These are phyloP conservation scores for Aegilops longissima DNA, from an alignment of 176 grass and related monocot genomes.

Conservation along the genomic window DNA sequence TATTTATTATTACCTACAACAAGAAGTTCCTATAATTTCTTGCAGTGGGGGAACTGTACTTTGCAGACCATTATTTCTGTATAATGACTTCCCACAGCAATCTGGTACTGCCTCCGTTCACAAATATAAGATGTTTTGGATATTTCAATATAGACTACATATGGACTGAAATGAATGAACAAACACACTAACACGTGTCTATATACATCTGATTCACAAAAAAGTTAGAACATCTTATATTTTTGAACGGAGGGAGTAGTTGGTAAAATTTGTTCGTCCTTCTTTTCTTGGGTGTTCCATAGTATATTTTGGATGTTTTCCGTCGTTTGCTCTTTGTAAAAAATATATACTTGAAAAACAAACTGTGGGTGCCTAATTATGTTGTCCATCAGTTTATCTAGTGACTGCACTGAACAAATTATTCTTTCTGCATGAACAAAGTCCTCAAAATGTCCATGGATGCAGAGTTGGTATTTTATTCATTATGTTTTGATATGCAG, in stretches of 20 bases:
- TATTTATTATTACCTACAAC: neutral
- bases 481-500: slow-evolving; percentile 1
- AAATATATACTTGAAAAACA: slow-evolving; percentile 6
- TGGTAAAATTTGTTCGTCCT: neutral
- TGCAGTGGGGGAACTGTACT: slow-evolving; percentile 14
- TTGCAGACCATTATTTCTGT: neutral
- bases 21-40: slow-evolving; percentile 7
- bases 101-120: neutral
- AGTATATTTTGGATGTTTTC: neutral
- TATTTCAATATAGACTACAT: too few relatives aligned
- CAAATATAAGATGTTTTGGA: too few relatives aligned
- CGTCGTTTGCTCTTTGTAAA: neutral
- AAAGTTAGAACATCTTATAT: too few relatives aligned
- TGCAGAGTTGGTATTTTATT: slow-evolving; percentile 14
- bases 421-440: neutral
- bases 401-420: neutral
- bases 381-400: neutral
- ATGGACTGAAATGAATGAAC: too few relatives aligned
- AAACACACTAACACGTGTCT: too few relatives aligned
- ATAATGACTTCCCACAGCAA: neutral
- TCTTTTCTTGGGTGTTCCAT: neutral
- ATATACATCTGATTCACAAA: too few relatives aligned
- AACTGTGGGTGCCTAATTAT: neutral
- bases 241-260: neutral
- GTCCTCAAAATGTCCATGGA: slow-evolving; percentile 19